Base-by-base conservation (phyloP, 1,139 yeast genomes). In the Candida sp. region DNA sequence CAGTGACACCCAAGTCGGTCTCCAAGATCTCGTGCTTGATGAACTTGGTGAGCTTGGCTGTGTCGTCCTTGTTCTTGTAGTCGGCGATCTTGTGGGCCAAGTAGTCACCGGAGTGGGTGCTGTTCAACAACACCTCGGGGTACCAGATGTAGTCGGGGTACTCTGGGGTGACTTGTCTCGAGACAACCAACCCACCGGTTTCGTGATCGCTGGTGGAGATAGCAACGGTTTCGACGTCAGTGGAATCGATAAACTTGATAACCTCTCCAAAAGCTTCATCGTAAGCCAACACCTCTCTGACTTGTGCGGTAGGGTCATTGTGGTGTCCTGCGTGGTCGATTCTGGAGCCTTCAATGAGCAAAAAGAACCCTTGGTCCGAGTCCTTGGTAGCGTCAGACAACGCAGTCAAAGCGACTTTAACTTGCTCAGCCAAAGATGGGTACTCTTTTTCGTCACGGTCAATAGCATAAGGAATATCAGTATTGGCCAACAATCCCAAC, bases 151-250 rank as follows among this genome's bases (percentile, higher is more conserved):
- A 85, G 84, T 84, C 63, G 3, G 69, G 69, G 53, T 58, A 58
- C n/a, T 47, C 38, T 32, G 77, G 69, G 7, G 84, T 66, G 26
- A 88, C 70, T 72, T 91, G 97, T 70, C 90, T 82, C 1, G 96
- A 90, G 45, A 88, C 79, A 28, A 73, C 75, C 46, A 91, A 75
- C 0, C 97, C 97, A 55, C 97, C 97, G 43, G 97, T 91, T 66
- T 91, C 97, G 68, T 91, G 98, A 65, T 91, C 97, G 33, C 96
- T 87, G 1, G 96, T 90, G 23, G 92, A 82, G 40, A 91, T 73
- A 31, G 90, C 79, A 47, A 88, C 73, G 0, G 97, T 90, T 55
- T 90, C 96, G 9, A 80, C 83, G 47, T 87, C 88, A 3, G 86
- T 66, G 11, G 76, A 62, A 54, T 86, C 82, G 43, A 88, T 89